These are phyloP conservation scores for Solanum chmielewskii DNA, from an alignment of 257 asterid species.

Conservation along the genomic window DNA sequence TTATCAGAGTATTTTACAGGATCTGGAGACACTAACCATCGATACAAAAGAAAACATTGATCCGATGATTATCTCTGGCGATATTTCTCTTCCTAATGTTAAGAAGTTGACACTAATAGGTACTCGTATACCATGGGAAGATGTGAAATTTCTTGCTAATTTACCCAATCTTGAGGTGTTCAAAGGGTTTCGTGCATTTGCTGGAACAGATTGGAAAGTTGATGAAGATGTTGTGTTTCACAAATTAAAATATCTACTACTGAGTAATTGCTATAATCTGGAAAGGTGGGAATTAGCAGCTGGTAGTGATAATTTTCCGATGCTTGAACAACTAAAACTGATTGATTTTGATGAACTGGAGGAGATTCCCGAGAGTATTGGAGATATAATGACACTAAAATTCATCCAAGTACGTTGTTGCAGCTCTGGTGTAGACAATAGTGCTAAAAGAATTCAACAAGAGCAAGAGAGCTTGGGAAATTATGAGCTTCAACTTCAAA, in stretches of 20 bases:
- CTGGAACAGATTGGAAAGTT: neutral
- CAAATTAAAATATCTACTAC: neutral
- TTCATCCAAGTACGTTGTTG: neutral
- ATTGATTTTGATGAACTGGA: neutral
- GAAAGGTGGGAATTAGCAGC: neutral
- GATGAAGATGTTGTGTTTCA: neutral
- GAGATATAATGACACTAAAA: neutral
- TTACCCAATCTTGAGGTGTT: neutral
- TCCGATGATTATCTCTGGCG: too few species aligned
- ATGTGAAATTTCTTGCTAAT: too few species aligned
- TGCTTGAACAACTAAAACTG: neutral
- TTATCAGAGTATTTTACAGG: too few species aligned
- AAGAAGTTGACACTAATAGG: fast-evolving
- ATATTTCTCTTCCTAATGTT: too few species aligned
- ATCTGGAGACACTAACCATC: too few species aligned
- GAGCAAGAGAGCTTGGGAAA: neutral
- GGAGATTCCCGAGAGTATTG: neutral
- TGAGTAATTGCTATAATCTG: fast-evolving
- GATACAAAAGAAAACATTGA: fast-evolving
- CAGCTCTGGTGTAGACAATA: neutral
- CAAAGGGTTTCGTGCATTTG: fast-evolving
- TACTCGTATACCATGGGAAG: too few species aligned
- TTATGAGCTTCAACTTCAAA: neutral
- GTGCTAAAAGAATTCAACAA: neutral
- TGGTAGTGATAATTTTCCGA: neutral